Evolutionary conservation across 2,329 filamentous ascomycete genomes (phyloP), one percentile per base, ranked within the genome.

Genomic region (Talaromyces sp.): DNA sequence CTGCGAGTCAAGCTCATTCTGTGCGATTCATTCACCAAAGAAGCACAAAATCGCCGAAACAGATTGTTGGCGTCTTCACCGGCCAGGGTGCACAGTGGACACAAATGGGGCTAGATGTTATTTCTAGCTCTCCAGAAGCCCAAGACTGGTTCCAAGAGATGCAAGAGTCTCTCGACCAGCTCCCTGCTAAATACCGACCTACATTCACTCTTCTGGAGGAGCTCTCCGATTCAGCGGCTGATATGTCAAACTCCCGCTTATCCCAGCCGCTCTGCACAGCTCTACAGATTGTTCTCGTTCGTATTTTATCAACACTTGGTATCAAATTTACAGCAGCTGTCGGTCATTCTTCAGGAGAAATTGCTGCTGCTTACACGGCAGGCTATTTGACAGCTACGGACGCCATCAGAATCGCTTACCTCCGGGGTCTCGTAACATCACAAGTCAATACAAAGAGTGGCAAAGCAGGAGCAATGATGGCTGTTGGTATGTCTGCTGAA

Each of bases 331-430:
- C 56, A 6, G 72, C 70, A 3, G 75, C 78, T 1, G 71, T 79
- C 4, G 79, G 80, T 17, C 80, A 81, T 65, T 80, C 78, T 0
- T 77, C 75, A 0, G 80, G 80, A 13, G 80, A 82, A 64, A 81
- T 81, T 11, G 77, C 65, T 3, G 77, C 77, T 1, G 80, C 76
- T 0, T 82, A 80, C 56, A 77, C 78, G 0, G 75, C 78, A 0
- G 80, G 78, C 0, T 68, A 71, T 7, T 61, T 82, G 11, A 67
- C 69, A 0, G 70, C 68, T 6, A 49, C 64, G 3, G 73, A 76
- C 10, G 77, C 78, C 4, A 75, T 80, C 6, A 64, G 66, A 1
- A 67, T 74, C 9, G 75, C 77, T 0, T 80, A 78, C 65, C 75
- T 75, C 59, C 73, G 78, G 1, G 77, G 77, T 2, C 57, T 67